These are phyloP conservation scores for Linderniella brevidens DNA, from an alignment of 257 asterid species.

Conservation along the genomic window DNA sequence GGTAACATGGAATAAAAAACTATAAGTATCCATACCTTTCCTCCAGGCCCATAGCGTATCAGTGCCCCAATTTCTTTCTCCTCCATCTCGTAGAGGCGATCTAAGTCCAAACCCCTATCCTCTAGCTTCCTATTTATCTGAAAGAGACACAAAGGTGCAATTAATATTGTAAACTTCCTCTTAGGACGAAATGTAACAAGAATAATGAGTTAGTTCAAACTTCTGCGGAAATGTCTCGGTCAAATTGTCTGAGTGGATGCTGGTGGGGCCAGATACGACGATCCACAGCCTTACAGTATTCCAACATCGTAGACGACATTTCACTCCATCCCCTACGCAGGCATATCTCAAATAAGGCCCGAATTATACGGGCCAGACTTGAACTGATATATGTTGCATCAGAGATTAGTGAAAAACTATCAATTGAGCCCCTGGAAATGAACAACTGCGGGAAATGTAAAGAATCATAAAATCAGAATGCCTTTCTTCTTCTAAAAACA, in stretches of 20 bases:
- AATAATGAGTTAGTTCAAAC: constrained; percentile 20
- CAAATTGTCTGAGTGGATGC: constrained; percentile 93
- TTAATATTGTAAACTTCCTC: constrained; percentile 1
- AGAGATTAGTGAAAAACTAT: constrained; percentile 74
- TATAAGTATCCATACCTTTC: constrained; percentile 47
- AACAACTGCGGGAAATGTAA: constrained; percentile 41
- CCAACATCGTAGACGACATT: constrained; percentile 76
- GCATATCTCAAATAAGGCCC: constrained; percentile 94
- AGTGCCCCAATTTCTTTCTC: constrained; percentile 92
- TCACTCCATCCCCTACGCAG: constrained; percentile 95
- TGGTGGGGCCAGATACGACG: constrained; percentile 97
- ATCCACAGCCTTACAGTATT: constrained; percentile 95
- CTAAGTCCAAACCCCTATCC: constrained; percentile 65
- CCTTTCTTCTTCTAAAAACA: constrained; percentile 8
- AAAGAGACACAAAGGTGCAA: constrained; percentile 10
- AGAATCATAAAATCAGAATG: neutral
- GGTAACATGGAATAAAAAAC: constrained; percentile 10
- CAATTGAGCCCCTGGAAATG: constrained; percentile 78
- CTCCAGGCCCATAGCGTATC: constrained; percentile 92
- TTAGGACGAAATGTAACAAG: constrained; percentile 7
- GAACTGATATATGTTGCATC: constrained; percentile 90
- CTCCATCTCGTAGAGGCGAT: constrained; percentile 68
- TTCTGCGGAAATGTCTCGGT: constrained; percentile 65
- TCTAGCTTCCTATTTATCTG: constrained; percentile 93
- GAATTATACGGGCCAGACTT: constrained; percentile 92